Conservation (phyloP, 1,284 basidiomycete species). For the Ustanciosporium gigantosporum region DNA sequence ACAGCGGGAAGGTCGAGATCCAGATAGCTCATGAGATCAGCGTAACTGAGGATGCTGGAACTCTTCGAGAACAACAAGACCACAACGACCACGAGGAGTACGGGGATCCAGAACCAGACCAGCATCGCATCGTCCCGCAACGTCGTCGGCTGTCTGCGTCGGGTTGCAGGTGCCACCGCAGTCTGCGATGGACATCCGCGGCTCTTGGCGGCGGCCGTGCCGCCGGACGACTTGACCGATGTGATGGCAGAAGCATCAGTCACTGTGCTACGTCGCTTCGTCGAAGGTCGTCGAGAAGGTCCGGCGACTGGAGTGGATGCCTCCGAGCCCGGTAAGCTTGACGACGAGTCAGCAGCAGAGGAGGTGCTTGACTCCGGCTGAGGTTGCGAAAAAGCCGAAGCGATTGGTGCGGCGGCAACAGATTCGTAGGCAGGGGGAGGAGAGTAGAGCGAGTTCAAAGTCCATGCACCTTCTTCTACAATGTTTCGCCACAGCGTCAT, state of each 20-base stretch:
- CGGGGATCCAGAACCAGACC: conserved; percentile 89
- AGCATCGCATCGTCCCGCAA: conserved; percentile 82
- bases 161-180: conserved; percentile 4
- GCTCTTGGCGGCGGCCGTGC: too few species aligned
- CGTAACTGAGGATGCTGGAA: conserved; percentile 49
- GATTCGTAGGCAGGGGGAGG: conserved; percentile 50
- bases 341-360: neutral
- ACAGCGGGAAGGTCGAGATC: conserved; percentile 39
- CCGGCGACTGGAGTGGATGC: conserved; percentile 15
- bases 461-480: conserved; percentile 46
- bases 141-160: neutral
- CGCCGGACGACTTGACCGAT: too few species aligned
- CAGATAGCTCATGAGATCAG: conserved; percentile 47
- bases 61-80: conserved; percentile 61
- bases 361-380: conserved; percentile 7
- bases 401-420: conserved; percentile 13
- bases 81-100: conserved; percentile 64
- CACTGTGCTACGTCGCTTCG: conserved; percentile 6
- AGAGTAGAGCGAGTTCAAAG: conserved; percentile 42
- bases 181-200: conserved; percentile 2
- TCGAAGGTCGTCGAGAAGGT: conserved; percentile 16
- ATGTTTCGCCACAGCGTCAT: conserved; percentile 45
- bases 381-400: neutral
- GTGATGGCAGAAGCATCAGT: too few species aligned
- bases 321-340: neutral